Evolutionary conservation across 352 stramenopile species (phyloP), one percentile per base, ranked within the genome.

Genomic region (Phytophthora vignae): DNA sequence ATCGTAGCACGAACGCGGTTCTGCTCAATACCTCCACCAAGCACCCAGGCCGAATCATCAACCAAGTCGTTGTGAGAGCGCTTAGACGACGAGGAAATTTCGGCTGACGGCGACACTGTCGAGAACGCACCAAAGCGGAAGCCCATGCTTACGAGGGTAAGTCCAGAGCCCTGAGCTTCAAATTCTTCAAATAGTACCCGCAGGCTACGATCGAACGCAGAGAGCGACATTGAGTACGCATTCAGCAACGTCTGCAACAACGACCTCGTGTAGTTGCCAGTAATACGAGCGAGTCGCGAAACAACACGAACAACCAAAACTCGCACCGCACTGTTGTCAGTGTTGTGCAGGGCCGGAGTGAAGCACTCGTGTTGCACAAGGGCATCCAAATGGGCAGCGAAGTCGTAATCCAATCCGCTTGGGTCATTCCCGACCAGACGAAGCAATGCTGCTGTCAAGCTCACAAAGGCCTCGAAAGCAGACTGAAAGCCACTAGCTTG

Each of bases 51-150:
- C 3, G 83, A 89, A 52, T 95, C 85, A 31, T 94, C 79, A 4
- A 92, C 70, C 11, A 93, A 64, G 46, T 94, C 85, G 19, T 72
- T 69, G 55, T 69, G 65, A 36, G 63, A 76, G 55, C 36, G 73
- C 77, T 72, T 90, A 57, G 60, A 84, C 64, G 19, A 82, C 27
- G 15, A 79, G 54, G 38, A 76, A 61, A 57, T 64, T 27, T 72
- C 74, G 0, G 75, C 73, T 5, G 73, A 67, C 8, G 74, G 67
- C 22, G 76, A 46, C 11, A 74, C 59, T 44, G 81, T 74, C 22
- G 74, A 83, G 1, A 79, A 91, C 7, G 74, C 71, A 8, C 87
- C 85, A 58, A 96, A 96, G 60, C 87, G 87, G 61, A 91, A 96
- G 19, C 86, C 85, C 56, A 84, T 74, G 31, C 74, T 79, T 17